Conservation (phyloP, 2,329 filamentous ascomycete genomes). For the Trichoderma koningiopsis region DNA sequence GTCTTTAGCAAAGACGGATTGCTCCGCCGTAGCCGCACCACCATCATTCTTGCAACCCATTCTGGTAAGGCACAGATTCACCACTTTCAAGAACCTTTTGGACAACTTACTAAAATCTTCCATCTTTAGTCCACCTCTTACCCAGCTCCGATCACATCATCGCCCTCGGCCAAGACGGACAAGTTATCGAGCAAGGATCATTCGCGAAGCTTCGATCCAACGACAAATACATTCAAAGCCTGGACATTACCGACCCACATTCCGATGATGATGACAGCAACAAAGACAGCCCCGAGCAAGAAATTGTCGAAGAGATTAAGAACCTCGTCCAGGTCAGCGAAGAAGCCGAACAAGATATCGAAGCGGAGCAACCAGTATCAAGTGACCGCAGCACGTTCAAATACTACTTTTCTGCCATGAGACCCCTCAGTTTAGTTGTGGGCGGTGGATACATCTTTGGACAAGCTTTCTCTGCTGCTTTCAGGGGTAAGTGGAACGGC, state of each 20-base stretch:
- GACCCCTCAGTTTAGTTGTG: constrained; percentile 29
- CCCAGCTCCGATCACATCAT: constrained; percentile 49
- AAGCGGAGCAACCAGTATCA: constrained; percentile 7
- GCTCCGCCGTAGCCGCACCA: constrained; percentile 36
- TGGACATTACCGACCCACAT: constrained; percentile 37
- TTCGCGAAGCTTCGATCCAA: constrained; percentile 42
- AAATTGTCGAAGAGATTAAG: background rate
- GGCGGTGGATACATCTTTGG: constrained; percentile 27
- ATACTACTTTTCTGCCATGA: constrained; percentile 36
- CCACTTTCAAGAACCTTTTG: background rate
- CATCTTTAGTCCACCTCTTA: constrained; percentile 35
- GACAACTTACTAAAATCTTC: background rate
- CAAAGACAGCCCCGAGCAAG: background rate
- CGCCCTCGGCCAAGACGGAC: constrained; percentile 44
- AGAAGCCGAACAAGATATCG: background rate
- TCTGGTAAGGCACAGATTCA: constrained; percentile 29
- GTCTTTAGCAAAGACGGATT: constrained; percentile 44
- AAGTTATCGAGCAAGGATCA: constrained; percentile 45
- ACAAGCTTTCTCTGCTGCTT: constrained; percentile 30
- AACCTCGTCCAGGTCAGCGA: background rate
- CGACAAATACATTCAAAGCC: constrained; percentile 42
- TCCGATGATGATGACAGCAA: constrained; percentile 25
- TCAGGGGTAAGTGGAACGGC: constrained; percentile 32
- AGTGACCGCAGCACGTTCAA: constrained; percentile 36
- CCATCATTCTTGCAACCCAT: constrained; percentile 41